phyloP scores from a whole-genome alignment of 73 alveolate species.

The Durusdinium trenchii region DNA sequence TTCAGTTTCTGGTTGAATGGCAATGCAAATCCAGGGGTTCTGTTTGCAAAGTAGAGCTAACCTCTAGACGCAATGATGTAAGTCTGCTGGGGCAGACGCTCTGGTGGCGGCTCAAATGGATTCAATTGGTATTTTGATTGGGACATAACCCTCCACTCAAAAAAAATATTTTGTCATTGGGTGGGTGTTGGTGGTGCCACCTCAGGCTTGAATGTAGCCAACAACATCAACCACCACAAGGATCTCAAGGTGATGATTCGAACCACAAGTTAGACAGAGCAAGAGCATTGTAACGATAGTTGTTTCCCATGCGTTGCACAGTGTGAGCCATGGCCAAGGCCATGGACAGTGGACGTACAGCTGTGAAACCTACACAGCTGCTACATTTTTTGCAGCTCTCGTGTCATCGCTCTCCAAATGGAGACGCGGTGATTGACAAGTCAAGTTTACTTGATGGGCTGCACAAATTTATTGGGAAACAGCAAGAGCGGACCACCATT shows the following conservation, averaged over 20 bases:
- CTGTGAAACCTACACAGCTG: neutral
- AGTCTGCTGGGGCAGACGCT: too few species aligned
- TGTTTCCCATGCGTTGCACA: neutral
- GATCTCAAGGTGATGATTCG: neutral
- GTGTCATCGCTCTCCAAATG: neutral
- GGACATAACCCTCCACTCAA: too few species aligned
- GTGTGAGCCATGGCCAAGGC: neutral
- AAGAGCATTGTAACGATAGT: neutral
- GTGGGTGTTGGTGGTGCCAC: neutral
- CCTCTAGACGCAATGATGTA: too few species aligned
- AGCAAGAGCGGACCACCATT: neutral
- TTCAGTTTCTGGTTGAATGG: too few species aligned
- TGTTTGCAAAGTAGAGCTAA: too few species aligned
- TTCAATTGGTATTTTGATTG: too few species aligned
- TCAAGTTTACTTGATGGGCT: neutral
- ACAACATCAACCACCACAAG: neutral
- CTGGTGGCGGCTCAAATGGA: too few species aligned
- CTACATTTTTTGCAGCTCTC: neutral
- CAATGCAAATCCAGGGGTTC: too few species aligned
- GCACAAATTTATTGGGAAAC: neutral
- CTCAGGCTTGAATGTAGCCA: neutral
- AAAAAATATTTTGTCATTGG: too few species aligned
- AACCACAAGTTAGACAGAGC: neutral
- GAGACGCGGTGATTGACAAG: constrained; percentile 1
- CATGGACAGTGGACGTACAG: neutral